Percentiles rank a stretch among this genome's conserved stretches.
Conservation (phyloP, 768 basidiomycete genomes). For the Lentinus brumalis region DNA sequence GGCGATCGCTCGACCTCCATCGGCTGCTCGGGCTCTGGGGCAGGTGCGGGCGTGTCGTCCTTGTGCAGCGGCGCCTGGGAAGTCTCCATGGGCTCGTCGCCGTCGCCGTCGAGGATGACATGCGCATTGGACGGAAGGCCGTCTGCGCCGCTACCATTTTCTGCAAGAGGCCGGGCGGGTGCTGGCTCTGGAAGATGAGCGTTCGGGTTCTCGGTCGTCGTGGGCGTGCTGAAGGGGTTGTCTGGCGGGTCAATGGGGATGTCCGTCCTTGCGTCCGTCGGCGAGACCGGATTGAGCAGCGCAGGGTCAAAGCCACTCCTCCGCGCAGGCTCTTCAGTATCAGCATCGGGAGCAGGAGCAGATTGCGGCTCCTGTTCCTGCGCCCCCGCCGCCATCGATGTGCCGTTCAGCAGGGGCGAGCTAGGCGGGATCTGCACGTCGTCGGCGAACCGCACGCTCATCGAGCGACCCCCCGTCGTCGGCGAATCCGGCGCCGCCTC, state of each 20-base stretch:
- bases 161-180: background rate
- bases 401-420: slow-evolving; percentile 11
- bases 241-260: slow-evolving; percentile 13
- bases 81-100: slow-evolving; percentile 15
- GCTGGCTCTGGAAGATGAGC: background rate
- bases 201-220: background rate
- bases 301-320: slow-evolving; percentile 51
- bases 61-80: slow-evolving; percentile 17
- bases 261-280: background rate
- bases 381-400: background rate
- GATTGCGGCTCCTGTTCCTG: background rate
- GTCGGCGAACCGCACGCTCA: slow-evolving; percentile 54
- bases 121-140: slow-evolving; percentile 8
- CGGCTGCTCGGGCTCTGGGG: slow-evolving; percentile 32
- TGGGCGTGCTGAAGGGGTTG: slow-evolving; percentile 18
- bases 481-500: slow-evolving; percentile 22
- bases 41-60: background rate
- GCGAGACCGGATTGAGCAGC: slow-evolving; percentile 53
- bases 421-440: slow-evolving; percentile 23
- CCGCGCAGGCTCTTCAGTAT: slow-evolving; percentile 19
- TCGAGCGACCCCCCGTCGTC: slow-evolving; percentile 9
- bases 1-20: slow-evolving; percentile 61
- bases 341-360: background rate
- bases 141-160: background rate
- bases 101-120: slow-evolving; percentile 22